Base-by-base conservation (phyloP, 225 moss, liverwort and hornwort species). In the Thuidium tamariscinum region DNA sequence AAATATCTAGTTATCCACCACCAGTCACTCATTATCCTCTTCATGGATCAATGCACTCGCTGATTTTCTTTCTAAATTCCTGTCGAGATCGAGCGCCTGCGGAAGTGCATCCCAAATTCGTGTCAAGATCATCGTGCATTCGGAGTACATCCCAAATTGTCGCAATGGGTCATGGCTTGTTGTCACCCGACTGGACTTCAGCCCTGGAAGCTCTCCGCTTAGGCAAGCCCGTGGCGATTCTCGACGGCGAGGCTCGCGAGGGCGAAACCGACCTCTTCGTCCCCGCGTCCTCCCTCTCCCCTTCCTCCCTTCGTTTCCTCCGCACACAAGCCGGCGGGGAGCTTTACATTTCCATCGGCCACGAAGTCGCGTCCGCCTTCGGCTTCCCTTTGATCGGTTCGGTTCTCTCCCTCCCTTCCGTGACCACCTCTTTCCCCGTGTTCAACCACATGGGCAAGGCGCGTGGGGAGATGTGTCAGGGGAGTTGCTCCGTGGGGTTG, bases 261-360 rank as follows among this genome's bases (percentile, higher is more conserved):
- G 95, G 91, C 64, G 93, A 95, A 88, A 95, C 91, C 7, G 94
- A 95, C 86, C 86, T 95, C 65, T 94, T 93, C 90, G 93, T 92
- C 82, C 88, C 90, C 7, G 95, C 93, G 3, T 72, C 80, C 10
- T 87, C 88, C 2, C 93, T 95, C 7, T 93, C 90, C 5, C 89
- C 94, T 7, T 74, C 88, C 10, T 90, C 90, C 37, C 81, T 95
- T 42, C 93, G 95, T 22, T 87, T 92, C 55, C 90, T 95, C 36
- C 91, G 94, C 26, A 93, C 82, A 4, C 89, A 93, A 83, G 95
- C 95, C 19, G 94, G 95, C 34, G 94, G 95, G 52, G 95, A 95
- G 92, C 88, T 95, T 17, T 95, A 95, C 89, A 95, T 95, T 32
- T 81, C 94, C 57, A 86, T 95, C 6, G 95, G 93, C 4, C 91